These are phyloP conservation scores for Cyberlindnera bimundalis DNA, from an alignment of 805 yeast species.

Conservation along the genomic window DNA sequence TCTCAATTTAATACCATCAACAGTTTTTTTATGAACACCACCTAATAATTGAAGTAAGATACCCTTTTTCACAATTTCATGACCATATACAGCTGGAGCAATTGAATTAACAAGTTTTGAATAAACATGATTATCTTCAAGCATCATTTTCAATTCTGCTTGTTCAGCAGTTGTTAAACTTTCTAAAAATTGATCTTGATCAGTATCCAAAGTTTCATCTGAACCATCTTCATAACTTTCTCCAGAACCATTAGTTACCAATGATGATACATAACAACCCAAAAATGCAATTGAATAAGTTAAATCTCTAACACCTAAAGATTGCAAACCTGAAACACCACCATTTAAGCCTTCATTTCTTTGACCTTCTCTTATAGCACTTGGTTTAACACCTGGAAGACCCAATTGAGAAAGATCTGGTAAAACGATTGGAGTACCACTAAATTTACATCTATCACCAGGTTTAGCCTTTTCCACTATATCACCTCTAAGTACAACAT, in stretches of 20 bases:
- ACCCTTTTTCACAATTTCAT: conserved; percentile 91
- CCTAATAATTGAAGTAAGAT: conserved; percentile 83
- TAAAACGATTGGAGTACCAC: conserved; percentile 91
- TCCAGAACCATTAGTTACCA: conserved; percentile 36
- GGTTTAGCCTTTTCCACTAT: conserved; percentile 95
- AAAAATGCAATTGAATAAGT: conserved; percentile 88
- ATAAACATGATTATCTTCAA: conserved; percentile 81
- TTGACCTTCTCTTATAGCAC: conserved; percentile 61
- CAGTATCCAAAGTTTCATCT: conserved; percentile 45
- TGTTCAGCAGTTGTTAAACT: conserved; percentile 79
- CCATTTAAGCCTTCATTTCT: conserved; percentile 65
- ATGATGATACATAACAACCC: conserved; percentile 85
- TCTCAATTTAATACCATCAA: conserved; percentile 91
- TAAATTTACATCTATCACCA: conserved; percentile 90
- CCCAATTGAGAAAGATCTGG: conserved; percentile 95
- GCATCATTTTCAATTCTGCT: conserved; percentile 83
- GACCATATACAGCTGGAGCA: conserved; percentile 97
- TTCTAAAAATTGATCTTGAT: conserved; percentile 77
- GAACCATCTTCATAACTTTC: conserved; percentile 39
- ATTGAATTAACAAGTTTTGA: conserved; percentile 80
- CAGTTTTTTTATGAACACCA: conserved; percentile 91
- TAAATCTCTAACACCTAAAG: conserved; percentile 86
- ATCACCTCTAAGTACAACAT: conserved; percentile 89
- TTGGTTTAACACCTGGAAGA: conserved; percentile 90
- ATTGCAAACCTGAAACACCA: conserved; percentile 84